Conservation (phyloP, 352 stramenopile genomes). For the Blastocystis sp. region DNA sequence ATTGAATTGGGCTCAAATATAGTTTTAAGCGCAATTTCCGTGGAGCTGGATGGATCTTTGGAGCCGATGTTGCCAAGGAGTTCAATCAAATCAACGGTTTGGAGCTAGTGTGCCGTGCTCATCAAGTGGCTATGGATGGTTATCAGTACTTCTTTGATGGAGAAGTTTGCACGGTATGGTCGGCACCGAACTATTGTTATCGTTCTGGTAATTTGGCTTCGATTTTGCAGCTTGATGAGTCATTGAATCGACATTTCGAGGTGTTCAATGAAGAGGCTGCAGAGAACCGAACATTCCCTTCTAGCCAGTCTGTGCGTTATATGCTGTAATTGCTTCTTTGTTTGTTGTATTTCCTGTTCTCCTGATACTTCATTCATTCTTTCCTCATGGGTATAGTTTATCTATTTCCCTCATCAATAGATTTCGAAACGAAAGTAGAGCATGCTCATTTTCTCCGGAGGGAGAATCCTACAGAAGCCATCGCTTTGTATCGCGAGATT, state of each 20-base stretch:
- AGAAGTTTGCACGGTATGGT: conserved; percentile 39
- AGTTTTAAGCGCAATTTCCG: conserved; percentile 70
- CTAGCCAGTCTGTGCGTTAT: conserved; percentile 86
- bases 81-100: conserved; percentile 83
- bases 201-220: conserved; percentile 93
- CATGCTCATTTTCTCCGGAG: neutral
- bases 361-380: neutral
- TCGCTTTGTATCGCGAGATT: conserved; percentile 32
- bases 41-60: conserved; percentile 78
- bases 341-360: neutral
- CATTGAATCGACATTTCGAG: conserved; percentile 70
- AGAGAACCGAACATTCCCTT: conserved; percentile 86
- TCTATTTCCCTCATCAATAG: neutral
- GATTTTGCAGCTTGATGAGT: conserved; percentile 97
- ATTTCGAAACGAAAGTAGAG: conserved; percentile 41
- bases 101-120: conserved; percentile 77
- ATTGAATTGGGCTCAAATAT: neutral
- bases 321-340: neutral
- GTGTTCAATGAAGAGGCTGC: conserved; percentile 96
- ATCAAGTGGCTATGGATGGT: conserved; percentile 80
- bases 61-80: conserved; percentile 75
- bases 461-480: conserved; percentile 25
- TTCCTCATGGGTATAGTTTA: neutral
- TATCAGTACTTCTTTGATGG: conserved; percentile 80
- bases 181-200: too few relatives aligned